Evolutionary conservation across 768 basidiomycete genomes (phyloP).

Genomic region (Agrocybe chaxingu): DNA sequence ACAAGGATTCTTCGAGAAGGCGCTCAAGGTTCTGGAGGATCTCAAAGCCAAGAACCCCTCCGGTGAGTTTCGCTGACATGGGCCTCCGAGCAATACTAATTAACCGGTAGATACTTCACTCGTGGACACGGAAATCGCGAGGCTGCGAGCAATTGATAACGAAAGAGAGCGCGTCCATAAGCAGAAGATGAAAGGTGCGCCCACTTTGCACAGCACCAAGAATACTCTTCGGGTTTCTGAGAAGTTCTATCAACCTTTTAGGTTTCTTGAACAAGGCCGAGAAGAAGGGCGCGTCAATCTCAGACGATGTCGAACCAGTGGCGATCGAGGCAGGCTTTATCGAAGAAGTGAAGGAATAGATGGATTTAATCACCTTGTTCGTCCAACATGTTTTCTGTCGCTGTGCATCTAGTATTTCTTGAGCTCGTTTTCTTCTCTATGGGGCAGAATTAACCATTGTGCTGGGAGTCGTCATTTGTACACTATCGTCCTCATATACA

Average conservation of each 20-base stretch:
- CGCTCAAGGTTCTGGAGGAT: constrained; percentile 61
- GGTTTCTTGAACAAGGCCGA: constrained; percentile 50
- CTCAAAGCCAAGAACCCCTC: constrained; percentile 59
- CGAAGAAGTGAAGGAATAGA: constrained; percentile 19
- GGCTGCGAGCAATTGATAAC: constrained; percentile 61
- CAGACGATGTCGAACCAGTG: constrained; percentile 14
- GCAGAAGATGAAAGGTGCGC: constrained; percentile 69
- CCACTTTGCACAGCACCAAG: neutral
- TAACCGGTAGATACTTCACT: constrained; percentile 43
- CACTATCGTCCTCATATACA: neutral
- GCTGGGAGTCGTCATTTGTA: neutral
- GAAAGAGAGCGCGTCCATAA: constrained; percentile 64
- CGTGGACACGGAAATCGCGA: constrained; percentile 62
- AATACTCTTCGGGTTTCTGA: neutral
- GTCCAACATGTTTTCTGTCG: neutral
- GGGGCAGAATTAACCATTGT: too few relatives aligned
- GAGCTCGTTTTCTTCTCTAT: constrained; percentile 7
- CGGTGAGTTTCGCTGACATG: constrained; percentile 35
- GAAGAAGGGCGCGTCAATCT: constrained; percentile 25
- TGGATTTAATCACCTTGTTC: neutral
- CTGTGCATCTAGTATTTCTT: neutral
- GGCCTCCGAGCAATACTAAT: neutral
- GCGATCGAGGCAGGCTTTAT: constrained; percentile 19
- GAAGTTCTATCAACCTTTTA: constrained; percentile 14
- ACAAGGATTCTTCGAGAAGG: constrained; percentile 72